Conservation (phyloP, 805 yeast species). For the Yamadazyma ubonensis region DNA sequence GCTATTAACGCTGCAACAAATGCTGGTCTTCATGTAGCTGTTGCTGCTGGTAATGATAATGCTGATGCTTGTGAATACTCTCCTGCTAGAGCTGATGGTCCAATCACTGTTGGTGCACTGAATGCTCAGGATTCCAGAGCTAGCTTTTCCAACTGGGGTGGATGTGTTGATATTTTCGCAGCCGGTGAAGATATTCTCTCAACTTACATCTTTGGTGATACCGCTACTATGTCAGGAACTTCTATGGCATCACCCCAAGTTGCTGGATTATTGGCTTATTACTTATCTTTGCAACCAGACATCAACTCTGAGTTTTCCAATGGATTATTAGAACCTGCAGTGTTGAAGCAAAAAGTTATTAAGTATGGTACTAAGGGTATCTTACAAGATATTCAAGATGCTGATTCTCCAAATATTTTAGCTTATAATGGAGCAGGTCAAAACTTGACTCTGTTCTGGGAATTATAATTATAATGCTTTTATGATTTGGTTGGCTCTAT, state of each 20-base stretch:
- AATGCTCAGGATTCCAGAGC: constrained; percentile 47
- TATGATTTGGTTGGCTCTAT: background rate
- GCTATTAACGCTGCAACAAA: constrained; percentile 59
- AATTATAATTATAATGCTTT: constrained; percentile 1
- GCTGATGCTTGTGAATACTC: constrained; percentile 58
- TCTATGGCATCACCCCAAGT: constrained; percentile 66
- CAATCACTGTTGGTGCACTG: constrained; percentile 53
- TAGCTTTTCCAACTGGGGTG: constrained; percentile 53
- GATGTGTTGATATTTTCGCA: constrained; percentile 52
- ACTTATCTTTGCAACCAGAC: constrained; percentile 54
- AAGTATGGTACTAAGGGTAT: constrained; percentile 50
- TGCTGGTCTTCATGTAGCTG: constrained; percentile 58
- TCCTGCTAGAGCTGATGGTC: constrained; percentile 59
- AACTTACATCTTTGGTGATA: constrained; percentile 56
- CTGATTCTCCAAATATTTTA: constrained; percentile 58
- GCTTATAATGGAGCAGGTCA: constrained; percentile 63
- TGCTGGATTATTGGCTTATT: constrained; percentile 56
- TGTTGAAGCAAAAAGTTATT: constrained; percentile 53
- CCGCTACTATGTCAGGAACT: constrained; percentile 57
- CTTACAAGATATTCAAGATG: constrained; percentile 42
- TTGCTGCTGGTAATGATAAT: constrained; percentile 64
- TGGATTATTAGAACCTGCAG: constrained; percentile 48
- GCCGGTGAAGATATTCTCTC: constrained; percentile 58
- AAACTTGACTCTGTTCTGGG: constrained; percentile 53
- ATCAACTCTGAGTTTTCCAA: constrained; percentile 47